Base-by-base conservation (phyloP, 2,329 filamentous ascomycete species). In the Pseudocercospora eumusae region DNA sequence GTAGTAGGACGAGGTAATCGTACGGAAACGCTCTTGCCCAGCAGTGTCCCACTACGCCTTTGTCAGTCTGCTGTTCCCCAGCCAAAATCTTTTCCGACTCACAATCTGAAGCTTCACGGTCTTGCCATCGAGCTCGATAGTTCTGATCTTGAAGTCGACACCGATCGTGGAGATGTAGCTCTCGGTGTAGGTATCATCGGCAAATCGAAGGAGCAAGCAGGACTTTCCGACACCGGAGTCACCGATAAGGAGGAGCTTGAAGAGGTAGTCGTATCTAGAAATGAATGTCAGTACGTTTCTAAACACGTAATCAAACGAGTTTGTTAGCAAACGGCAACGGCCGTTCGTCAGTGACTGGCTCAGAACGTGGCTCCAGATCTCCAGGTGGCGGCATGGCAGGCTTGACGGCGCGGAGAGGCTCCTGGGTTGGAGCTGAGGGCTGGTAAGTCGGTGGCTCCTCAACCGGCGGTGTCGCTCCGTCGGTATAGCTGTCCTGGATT, bases 151-250 rank as follows among this genome's bases (percentile, higher is more conserved):
- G 77, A 99, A 99, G 80, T 99, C 95, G 71, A 99, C 95, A 79
- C 95, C 95, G 80, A 99, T 99, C 72, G 95, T 99, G 68, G 95
- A 98, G 83, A 99, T 99, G 84, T 98, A 99, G 79, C 91, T 96
- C 84, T 98, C 95, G 65, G 95, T 99, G 84, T 98, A 99, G 79
- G 95, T 98, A 76, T 97, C 93, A 78, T 97, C 95, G 76, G 95
- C 95, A 77, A 99, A 99, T 83, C 95, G 92, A 77, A 99, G 85
- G 72, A 99, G 86, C 83, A 99, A 80, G 82, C 95, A 99, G 76
- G 95, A 99, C 89, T 99, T 99, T 89, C 95, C 95, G 76, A 99
- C 95, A 88, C 95, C 95, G 79, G 95, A 99, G 80, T 99, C 95
- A 81, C 95, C 95, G 88, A 99, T 99, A 84, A 99, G 93, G 81